Evolutionary conservation across 345 rosid species (phyloP), one percentile per base, ranked within the genome.

Genomic region (Kernera saxatilis): DNA sequence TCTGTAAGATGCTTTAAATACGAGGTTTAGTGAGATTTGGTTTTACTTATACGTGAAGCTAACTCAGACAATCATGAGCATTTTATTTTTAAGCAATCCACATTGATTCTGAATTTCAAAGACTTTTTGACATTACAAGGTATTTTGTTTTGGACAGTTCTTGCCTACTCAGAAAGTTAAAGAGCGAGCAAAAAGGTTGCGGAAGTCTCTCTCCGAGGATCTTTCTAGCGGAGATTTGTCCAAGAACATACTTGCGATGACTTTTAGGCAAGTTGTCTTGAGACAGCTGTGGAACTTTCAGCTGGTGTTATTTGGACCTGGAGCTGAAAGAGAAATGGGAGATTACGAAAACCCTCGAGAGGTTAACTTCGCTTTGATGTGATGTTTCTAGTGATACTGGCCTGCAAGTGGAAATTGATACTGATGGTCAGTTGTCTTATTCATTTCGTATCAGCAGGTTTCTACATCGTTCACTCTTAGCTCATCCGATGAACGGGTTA

Each of bases 241-340:
- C 0, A 67, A 69, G 39, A 88, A 86, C 78, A 85, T 93, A 76
- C 92, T 93, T 54, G 92, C 96, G 3, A 85, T 89, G 91, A 93
- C 97, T 6, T 91, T 91, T 69, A 85, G 92, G 46, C 97, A 91
- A 82, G 96, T 93, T 33, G 92, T 91, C 59, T 23, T 87, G 75
- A 81, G 88, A 55, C 86, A 84, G 74, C 83, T 93, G 21, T 85
- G 89, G 90, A 87, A 78, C 80, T 89, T 93, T 55, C 88, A 91
- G 73, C 79, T 93, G 13, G 80, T 80, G 44, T 70, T 91, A 53
- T 88, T 85, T 53, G 67, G 71, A 25, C 96, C 97, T 43, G 98
- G 97, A 57, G 52, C 88, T 8, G 82, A 82, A 70, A 81, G 94
- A 77, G 76, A 89, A 40, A 89, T 89, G 87, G 81, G 80, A 51